phyloP scores from a whole-genome alignment of 345 rosid species.

The Euphorbia lathyris region DNA sequence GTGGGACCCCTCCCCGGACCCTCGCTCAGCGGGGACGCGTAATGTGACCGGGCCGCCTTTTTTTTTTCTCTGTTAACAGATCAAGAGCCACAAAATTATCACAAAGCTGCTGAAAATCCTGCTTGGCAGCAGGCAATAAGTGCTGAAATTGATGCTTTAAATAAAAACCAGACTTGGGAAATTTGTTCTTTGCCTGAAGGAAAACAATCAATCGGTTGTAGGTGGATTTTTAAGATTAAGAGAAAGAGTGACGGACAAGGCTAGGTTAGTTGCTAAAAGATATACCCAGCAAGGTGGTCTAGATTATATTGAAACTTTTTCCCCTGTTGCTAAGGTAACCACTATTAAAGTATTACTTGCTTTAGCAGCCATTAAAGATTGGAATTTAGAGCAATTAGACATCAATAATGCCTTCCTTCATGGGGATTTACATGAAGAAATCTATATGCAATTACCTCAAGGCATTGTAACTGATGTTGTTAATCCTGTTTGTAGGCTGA shows the following conservation, averaged over 20 bases:
- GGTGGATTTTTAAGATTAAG: neutral
- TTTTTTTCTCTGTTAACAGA: no score
- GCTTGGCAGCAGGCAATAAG: neutral
- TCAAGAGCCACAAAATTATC: no score
- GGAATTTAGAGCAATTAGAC: neutral
- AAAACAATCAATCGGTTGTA: neutral
- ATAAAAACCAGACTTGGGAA: neutral
- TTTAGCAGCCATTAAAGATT: neutral
- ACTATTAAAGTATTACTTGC: neutral
- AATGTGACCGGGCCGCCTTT: no score
- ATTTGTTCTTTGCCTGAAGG: neutral
- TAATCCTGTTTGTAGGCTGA: no score
- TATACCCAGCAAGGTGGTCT: neutral
- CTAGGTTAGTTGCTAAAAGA: neutral
- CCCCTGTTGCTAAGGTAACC: no score
- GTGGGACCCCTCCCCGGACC: no score
- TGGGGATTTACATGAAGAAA: neutral
- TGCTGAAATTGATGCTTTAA: neutral
- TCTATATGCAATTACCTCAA: neutral
- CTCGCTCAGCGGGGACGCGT: no score
- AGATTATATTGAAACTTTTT: neutral
- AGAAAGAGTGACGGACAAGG: neutral
- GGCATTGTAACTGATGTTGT: no score
- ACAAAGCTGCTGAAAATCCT: no score
- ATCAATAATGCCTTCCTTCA: neutral